Conservation (phyloP, 306 rosid species). For the Malus orientalis region DNA sequence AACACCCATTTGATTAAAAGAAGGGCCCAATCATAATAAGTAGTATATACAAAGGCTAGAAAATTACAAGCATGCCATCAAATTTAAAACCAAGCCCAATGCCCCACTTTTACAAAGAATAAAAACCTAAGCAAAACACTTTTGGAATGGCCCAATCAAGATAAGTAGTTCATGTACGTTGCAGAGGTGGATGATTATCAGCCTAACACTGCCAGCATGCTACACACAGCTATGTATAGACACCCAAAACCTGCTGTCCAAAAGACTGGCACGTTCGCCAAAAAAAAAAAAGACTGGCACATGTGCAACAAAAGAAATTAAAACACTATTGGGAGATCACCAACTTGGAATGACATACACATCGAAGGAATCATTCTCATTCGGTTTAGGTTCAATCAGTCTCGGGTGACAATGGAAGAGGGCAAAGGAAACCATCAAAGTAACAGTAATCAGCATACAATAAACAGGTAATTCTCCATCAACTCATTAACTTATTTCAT, state of each 20-base stretch:
- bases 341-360: background rate
- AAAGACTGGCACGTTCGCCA: background rate
- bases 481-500: background rate
- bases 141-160: too few relatives aligned
- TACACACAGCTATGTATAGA: background rate
- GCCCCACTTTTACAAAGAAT: background rate
- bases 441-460: background rate
- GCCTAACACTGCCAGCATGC: background rate
- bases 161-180: background rate
- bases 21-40: background rate
- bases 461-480: background rate
- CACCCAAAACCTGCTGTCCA: background rate
- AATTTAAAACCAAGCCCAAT: background rate
- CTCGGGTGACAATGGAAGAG: background rate
- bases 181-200: background rate
- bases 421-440: background rate
- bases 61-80: background rate
- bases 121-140: too few relatives aligned
- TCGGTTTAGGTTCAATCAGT: background rate
- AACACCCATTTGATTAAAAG: background rate
- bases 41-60: background rate
- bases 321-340: background rate
- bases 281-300: too few relatives aligned
- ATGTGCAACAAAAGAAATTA: background rate
- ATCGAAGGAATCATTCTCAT: background rate